These are phyloP conservation scores for Epipyxis sp. DNA, from an alignment of 108 stramenopile species.

Conservation along the genomic window DNA sequence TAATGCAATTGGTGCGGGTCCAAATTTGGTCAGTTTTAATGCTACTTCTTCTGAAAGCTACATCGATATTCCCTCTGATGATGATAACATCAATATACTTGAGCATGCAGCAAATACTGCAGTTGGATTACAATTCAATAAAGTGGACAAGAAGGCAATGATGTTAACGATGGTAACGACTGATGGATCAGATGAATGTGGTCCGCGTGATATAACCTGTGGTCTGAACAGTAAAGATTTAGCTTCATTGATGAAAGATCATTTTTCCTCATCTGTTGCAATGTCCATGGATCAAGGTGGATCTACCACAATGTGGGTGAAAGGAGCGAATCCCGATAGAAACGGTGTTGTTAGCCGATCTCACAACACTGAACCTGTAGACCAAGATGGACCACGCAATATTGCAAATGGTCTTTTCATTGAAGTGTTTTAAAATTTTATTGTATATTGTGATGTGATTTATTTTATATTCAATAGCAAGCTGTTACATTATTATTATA, in stretches of 20 bases:
- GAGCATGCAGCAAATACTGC: conserved; percentile 1
- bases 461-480: too few relatives aligned
- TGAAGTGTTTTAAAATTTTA: neutral
- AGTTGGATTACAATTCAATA: neutral
- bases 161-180: neutral
- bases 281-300: conserved; percentile 16
- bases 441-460: too few relatives aligned
- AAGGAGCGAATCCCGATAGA: neutral
- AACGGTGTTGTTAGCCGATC: neutral
- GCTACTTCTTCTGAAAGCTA: neutral
- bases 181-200: conserved; percentile 5
- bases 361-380: conserved; percentile 1
- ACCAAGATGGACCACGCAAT: conserved; percentile 5
- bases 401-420: neutral
- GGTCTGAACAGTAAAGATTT: neutral
- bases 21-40: neutral
- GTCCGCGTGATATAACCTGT: conserved; percentile 1
- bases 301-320: conserved; percentile 5
- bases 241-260: neutral
- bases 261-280: neutral
- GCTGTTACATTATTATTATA: too few relatives aligned
- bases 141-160: neutral
- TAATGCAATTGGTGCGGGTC: neutral
- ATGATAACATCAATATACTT: neutral
- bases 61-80: neutral